A percentile compares a stretch with the other conserved stretches of the same genome.
These are phyloP conservation scores for bread wheat (Triticum aestivum) DNA, from an alignment of 176 grass and related monocot genomes.

Conservation along the genomic window IWGSC_CS_RefSeq_v2.1 NC_057794.1:590015237-590015736, in stretches of 20 bases:
- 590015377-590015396: not conserved
- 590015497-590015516: not conserved
- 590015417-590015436: not conserved
- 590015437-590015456: not conserved
- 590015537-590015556: not conserved
- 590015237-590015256: not conserved
- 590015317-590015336: not conserved
- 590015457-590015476: not conserved
- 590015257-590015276: not conserved
- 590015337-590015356: not conserved
- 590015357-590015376: not conserved
- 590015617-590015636: constrained; percentile 11
- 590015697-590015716: not conserved
- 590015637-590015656: constrained; percentile 17
- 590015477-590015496: not conserved
- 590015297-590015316: constrained; percentile 2
- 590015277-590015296: not conserved
- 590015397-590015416: not conserved
- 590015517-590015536: not conserved
- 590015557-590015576: not conserved
- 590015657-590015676: not conserved
- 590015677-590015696: not conserved
- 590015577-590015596: not conserved
- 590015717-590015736: not conserved
- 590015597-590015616: not conserved